phyloP scores from a whole-genome alignment of 164 flowering plant species.

The Amborella trichopoda region DNA sequence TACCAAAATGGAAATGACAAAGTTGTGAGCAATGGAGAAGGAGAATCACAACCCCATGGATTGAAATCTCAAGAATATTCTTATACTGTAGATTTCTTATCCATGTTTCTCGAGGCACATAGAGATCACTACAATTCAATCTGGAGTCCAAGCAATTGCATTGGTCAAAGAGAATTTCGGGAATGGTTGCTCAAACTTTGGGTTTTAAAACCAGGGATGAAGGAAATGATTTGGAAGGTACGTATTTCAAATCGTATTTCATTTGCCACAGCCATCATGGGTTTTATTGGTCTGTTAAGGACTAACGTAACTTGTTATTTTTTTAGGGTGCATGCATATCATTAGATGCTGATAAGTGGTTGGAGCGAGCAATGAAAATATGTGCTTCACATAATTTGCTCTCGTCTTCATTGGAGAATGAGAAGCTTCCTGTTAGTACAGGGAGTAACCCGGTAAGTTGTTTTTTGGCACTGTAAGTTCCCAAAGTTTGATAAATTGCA shows the following conservation, averaged over 20 bases:
- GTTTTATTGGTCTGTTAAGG: too few relatives aligned
- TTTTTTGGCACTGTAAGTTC: too few relatives aligned
- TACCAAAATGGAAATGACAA: too few relatives aligned
- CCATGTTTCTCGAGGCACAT: conserved; percentile 58
- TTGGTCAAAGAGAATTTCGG: conserved; percentile 86
- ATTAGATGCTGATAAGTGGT: conserved; percentile 63
- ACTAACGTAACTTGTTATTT: neutral
- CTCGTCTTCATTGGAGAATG: conserved; percentile 48
- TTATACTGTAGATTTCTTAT: conserved; percentile 58
- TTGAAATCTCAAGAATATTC: conserved; percentile 21
- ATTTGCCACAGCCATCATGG: too few relatives aligned
- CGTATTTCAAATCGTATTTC: too few relatives aligned
- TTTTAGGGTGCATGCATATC: conserved; percentile 85
- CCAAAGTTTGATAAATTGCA: too few relatives aligned
- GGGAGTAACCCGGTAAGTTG: conserved; percentile 97
- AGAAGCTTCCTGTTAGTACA: conserved; percentile 85
- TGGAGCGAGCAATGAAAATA: conserved; percentile 36
- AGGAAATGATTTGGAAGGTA: conserved; percentile 95
- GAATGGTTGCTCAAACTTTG: conserved; percentile 89
- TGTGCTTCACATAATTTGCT: conserved; percentile 58
- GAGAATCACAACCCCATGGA: neutral
- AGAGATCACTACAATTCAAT: conserved; percentile 74
- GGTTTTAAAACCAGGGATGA: conserved; percentile 54
- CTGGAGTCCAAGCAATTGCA: conserved; percentile 73
- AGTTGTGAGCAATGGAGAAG: too few relatives aligned